A percentile compares a stretch with the other conserved stretches of the same genome.
These are phyloP conservation scores for Termitomyces sp. DNA, from an alignment of 1,284 basidiomycete genomes.

Conservation along the genomic window DNA sequence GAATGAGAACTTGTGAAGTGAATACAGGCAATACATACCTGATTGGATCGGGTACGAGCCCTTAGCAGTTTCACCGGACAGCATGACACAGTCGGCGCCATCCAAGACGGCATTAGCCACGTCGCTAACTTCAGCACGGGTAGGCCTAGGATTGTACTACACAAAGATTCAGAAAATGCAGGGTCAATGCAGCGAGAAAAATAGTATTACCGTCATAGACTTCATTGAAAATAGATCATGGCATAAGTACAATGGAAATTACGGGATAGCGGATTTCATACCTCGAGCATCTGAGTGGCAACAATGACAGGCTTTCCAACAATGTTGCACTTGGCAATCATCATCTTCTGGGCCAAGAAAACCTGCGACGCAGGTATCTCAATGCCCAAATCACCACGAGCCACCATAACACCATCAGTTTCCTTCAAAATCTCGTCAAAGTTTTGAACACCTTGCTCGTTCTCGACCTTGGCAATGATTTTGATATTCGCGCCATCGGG, in stretches of 20 bases:
- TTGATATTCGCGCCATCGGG: constrained; percentile 92
- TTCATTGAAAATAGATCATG: constrained; percentile 23
- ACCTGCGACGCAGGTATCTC: constrained; percentile 98
- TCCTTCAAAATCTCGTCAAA: constrained; percentile 95
- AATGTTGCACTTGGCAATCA: constrained; percentile 98
- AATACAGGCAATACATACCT: constrained; percentile 43
- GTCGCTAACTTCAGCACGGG: constrained; percentile 95
- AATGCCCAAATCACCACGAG: constrained; percentile 96
- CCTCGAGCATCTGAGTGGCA: constrained; percentile 99
- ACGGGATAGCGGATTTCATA: constrained; percentile 29
- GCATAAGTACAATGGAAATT: constrained; percentile 9
- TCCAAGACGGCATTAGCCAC: constrained; percentile 97
- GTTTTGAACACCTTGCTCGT: constrained; percentile 95
- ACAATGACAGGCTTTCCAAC: constrained; percentile 97
- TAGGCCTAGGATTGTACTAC: constrained; percentile 93
- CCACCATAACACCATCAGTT: constrained; percentile 97
- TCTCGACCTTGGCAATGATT: constrained; percentile 98
- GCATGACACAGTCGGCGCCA: constrained; percentile 97
- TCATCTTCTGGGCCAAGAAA: constrained; percentile 99
- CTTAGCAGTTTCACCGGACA: constrained; percentile 97
- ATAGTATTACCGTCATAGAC: constrained; percentile 80
- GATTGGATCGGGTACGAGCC: constrained; percentile 92
- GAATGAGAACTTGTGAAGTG: constrained; percentile 6
- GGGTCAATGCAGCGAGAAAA: not conserved
- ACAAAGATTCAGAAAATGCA: constrained; percentile 16